Evolutionary conservation across 345 rosid genomes (phyloP).

Genomic region (Eucalyptus urophylla): DNA sequence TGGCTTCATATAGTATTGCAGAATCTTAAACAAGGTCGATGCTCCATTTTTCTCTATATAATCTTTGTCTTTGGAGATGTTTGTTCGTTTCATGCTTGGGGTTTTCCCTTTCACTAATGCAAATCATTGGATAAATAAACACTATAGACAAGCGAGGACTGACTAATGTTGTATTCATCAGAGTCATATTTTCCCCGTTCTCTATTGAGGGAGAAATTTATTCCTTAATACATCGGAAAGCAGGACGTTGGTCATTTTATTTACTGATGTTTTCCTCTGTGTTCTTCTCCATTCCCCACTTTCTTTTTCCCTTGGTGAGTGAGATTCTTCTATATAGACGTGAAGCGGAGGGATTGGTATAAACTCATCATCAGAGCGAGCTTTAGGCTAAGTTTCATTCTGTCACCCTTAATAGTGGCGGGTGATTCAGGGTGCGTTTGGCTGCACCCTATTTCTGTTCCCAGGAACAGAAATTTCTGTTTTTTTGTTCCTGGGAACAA

Average conservation of each 20-base stretch:
- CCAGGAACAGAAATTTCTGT: no score
- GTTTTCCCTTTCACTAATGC: not conserved
- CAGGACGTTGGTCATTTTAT: not conserved
- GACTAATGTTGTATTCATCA: not conserved
- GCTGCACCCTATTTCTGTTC: no score
- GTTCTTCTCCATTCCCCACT: not conserved
- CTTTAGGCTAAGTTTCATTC: not conserved
- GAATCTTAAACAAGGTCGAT: not conserved
- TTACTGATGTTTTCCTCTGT: not conserved
- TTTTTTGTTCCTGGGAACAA: no score
- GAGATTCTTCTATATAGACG: not conserved
- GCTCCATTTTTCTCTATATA: not conserved
- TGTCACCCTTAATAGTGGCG: not conserved
- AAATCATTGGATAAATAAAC: not conserved
- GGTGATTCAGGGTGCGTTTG: no score
- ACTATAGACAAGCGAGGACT: not conserved
- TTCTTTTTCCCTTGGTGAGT: not conserved
- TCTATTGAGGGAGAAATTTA: not conserved
- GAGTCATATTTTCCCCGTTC: not conserved
- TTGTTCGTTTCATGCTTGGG: not conserved
- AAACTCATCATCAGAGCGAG: not conserved
- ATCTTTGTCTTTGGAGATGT: not conserved
- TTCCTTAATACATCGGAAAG: not conserved
- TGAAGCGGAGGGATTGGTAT: not conserved
- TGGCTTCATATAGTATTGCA: not conserved